Evolutionary conservation across 2,329 filamentous ascomycete genomes (phyloP), one percentile per base, ranked within the genome.

Genomic region (Akanthomyces muscarius): DNA sequence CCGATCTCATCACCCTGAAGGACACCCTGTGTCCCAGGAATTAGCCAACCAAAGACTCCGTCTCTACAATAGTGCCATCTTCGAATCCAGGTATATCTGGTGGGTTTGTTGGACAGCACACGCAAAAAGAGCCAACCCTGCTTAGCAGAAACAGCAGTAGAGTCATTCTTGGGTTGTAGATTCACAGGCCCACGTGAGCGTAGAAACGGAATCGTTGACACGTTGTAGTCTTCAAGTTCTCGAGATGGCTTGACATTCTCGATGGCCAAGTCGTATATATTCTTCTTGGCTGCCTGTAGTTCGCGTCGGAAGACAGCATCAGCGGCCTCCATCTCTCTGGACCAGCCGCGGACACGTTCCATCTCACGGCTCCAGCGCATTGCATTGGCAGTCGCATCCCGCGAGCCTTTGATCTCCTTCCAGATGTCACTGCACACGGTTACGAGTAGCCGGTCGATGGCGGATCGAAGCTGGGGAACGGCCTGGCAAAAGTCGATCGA

Each of bases 11-110:
- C 95, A 53, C 92, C 96, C 74, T 98, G 94, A 68, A 98, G 87
- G 25, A 99, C 95, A 41, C 92, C 94, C 64, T 93, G 87, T 0
- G 86, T 80, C 4, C 91, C 90, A 70, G 96, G 92, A 23, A 95
- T 85, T 5, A 99, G 82, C 87, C 92, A 98, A 25, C 95, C 95
- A 75, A 99, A 98, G 63, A 98, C 95, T 45, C 95, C 94, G 71
- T 96, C 89, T 67, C 94, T 93, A 69, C 97, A 89, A 74, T 97
- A 98, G 72, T 95, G 97, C 95, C 95, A 99, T 60, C 94, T 85
- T 64, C 92, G 86, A 30, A 92, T 84, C 95, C 95, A 99, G 47
- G 86, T 84, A n/a, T 92, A 92, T 65, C 94, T 84, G 16, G 92
- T 90, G 0, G 94, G 94, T 74, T 97, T 98, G 42, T 92, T 93